Percentiles rank a stretch among this genome's conserved stretches.
Conservation (phyloP, 2,329 filamentous ascomycete genomes). For the Botrytis deweyae region DNA sequence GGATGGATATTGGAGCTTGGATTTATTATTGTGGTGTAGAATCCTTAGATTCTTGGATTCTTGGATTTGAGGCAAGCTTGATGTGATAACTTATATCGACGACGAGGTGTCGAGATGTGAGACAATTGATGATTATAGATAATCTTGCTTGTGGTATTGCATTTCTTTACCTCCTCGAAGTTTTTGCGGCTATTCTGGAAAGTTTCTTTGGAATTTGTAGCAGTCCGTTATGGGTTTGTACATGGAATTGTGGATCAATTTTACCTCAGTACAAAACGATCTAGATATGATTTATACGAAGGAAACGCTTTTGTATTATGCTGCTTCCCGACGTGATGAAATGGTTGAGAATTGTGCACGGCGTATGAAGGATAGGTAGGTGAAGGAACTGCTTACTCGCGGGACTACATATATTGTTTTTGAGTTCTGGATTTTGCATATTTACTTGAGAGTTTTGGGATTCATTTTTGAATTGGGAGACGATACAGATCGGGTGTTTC, state of each 20-base stretch:
- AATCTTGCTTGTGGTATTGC: background rate
- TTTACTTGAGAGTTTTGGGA: background rate
- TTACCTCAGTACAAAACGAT: background rate
- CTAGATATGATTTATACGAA: fast-evolving
- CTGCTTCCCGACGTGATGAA: background rate
- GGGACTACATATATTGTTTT: background rate
- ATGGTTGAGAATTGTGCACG: background rate
- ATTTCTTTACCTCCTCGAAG: background rate
- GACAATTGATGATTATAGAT: background rate
- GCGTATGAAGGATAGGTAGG: background rate
- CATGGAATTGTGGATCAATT: background rate
- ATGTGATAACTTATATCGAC: background rate
- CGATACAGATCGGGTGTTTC: background rate
- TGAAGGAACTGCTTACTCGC: background rate
- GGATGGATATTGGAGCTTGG: background rate
- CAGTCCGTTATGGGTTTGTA: background rate
- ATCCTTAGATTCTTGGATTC: background rate
- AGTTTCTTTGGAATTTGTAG: background rate
- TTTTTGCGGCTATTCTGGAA: background rate
- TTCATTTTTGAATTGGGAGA: background rate
- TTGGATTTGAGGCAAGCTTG: background rate
- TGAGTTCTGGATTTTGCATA: background rate
- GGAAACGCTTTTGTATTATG: fast-evolving
- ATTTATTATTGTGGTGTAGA: no score
- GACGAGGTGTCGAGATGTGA: background rate